These are phyloP conservation scores for Nicotiana sylvestris DNA, from an alignment of 257 asterid species.

Conservation along the genomic window DNA sequence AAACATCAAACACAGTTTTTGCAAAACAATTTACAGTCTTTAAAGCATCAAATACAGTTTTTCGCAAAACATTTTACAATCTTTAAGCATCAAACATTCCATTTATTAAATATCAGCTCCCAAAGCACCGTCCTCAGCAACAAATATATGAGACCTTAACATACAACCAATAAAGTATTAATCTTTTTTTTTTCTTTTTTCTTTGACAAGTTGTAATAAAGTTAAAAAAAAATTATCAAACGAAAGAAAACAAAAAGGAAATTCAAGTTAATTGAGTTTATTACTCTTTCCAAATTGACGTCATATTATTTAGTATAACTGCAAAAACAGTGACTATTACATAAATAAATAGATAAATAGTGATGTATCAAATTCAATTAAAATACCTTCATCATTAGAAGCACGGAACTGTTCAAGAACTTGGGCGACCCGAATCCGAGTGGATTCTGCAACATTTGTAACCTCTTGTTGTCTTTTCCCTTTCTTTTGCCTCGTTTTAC, in stretches of 20 bases:
- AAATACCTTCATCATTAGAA: conserved; percentile 53
- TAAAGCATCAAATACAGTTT: background rate
- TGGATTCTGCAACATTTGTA: conserved; percentile 33
- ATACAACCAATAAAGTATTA: background rate
- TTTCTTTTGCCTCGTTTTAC: conserved; percentile 35
- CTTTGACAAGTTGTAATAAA: background rate
- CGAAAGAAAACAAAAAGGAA: background rate
- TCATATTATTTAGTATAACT: background rate
- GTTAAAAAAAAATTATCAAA: background rate
- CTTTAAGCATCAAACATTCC: background rate
- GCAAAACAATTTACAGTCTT: background rate
- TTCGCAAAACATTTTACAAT: background rate
- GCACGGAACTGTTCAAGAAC: conserved; percentile 48
- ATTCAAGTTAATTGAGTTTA: background rate
- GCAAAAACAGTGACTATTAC: background rate
- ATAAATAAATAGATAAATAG: too few species aligned
- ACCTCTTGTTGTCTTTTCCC: conserved; percentile 8
- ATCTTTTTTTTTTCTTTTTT: background rate
- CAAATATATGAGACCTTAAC: background rate
- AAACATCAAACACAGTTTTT: background rate
- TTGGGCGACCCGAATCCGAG: conserved; percentile 40
- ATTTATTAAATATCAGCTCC: background rate
- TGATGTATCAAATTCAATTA: background rate
- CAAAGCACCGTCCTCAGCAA: background rate
- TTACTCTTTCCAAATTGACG: background rate